A percentile compares a stretch with the other conserved stretches of the same genome.
phyloP scores from a whole-genome alignment of 139 green algal genomes.

The Pycnococcus provasolii region DNA sequence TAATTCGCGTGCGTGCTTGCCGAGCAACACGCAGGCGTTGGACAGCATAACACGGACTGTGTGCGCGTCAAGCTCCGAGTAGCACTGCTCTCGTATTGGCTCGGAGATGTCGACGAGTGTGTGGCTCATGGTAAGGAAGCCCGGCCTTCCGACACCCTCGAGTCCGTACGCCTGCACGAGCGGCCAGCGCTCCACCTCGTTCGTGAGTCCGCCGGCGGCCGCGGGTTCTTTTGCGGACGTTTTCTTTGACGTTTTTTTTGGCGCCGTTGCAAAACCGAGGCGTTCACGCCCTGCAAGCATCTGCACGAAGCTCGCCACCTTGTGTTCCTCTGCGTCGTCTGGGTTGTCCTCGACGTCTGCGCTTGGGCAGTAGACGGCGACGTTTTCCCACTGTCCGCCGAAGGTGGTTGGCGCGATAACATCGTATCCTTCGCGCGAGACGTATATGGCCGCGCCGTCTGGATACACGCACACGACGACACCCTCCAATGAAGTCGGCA shows the following conservation, averaged over 20 bases:
- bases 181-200: conserved; percentile 46
- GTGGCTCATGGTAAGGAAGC: conserved; percentile 51
- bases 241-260: neutral
- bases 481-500: no score
- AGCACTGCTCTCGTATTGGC: neutral
- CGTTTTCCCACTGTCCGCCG: no score
- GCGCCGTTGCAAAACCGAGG: neutral
- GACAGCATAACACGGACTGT: neutral
- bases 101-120: conserved; percentile 19
- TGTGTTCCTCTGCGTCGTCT: conserved; percentile 32
- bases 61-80: conserved; percentile 10
- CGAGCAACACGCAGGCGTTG: neutral
- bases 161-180: conserved; percentile 49
- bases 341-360: conserved; percentile 2
- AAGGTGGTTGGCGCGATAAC: no score
- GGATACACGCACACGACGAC: no score
- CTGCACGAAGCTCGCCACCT: conserved; percentile 36
- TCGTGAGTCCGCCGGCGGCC: neutral
- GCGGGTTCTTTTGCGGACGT: neutral
- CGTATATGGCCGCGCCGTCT: no score
- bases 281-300: conserved; percentile 25
- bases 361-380: no score
- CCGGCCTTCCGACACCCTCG: conserved; percentile 40
- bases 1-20: neutral
- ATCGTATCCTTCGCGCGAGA: no score